Evolutionary conservation across 2,329 filamentous ascomycete species (phyloP).

Genomic region (Stachybotrys elegans): DNA sequence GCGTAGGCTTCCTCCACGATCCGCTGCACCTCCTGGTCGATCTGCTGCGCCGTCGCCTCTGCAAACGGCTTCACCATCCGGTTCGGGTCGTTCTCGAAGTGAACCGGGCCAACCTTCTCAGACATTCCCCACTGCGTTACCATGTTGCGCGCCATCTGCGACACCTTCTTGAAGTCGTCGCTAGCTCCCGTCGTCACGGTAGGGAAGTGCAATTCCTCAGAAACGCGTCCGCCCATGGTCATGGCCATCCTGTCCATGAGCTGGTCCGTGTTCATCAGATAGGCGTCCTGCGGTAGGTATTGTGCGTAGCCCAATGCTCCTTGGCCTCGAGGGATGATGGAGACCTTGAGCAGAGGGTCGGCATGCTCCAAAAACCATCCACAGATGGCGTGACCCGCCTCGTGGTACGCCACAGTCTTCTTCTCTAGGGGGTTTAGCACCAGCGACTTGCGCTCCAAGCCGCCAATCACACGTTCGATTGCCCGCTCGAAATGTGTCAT

Average conservation of each 20-base stretch:
- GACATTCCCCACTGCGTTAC: conserved; percentile 99
- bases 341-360: conserved; percentile 96
- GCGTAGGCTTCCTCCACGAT: conserved; percentile 92
- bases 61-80: conserved; percentile 92
- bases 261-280: conserved; percentile 92
- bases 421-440: conserved; percentile 93
- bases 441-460: conserved; percentile 93
- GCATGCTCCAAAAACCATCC: conserved; percentile 96
- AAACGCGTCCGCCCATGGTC: conserved; percentile 93
- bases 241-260: conserved; percentile 99
- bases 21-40: conserved; percentile 84
- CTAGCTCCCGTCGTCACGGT: conserved; percentile 92
- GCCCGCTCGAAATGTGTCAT: conserved; percentile 96
- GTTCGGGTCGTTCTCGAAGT: conserved; percentile 80
- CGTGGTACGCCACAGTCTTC: conserved; percentile 93
- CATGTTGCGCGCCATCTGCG: conserved; percentile 92
- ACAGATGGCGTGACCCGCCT: conserved; percentile 96
- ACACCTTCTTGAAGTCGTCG: conserved; percentile 98
- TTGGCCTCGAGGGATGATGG: conserved; percentile 93
- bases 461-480: conserved; percentile 94
- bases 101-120: conserved; percentile 83
- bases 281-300: conserved; percentile 91
- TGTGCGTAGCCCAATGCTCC: conserved; percentile 94
- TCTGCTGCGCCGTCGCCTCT: conserved; percentile 86
- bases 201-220: conserved; percentile 93